Conservation (phyloP, 1,284 basidiomycete genomes). For the Sporisorium reilianum region DNA sequence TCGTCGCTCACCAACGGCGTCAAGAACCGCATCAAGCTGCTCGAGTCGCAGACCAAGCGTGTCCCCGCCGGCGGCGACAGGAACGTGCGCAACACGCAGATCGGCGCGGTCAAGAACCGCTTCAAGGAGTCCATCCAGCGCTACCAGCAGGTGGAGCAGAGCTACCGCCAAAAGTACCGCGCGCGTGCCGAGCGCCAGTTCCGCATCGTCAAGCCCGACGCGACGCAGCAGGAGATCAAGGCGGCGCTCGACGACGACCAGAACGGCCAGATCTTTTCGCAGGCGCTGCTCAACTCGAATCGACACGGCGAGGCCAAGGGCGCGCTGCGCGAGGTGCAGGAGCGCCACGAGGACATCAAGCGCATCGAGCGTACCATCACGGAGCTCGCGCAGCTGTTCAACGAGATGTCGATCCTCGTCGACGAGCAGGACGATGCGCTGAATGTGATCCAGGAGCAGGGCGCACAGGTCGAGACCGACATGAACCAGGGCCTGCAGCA, state of each 20-base stretch:
- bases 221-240: slow-evolving; percentile 83
- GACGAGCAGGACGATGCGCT: slow-evolving; percentile 68
- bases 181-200: slow-evolving; percentile 95
- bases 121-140: slow-evolving; percentile 72
- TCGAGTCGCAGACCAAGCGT: slow-evolving; percentile 59
- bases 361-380: slow-evolving; percentile 87
- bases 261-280: slow-evolving; percentile 82
- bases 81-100: slow-evolving; percentile 69
- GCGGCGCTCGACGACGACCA: slow-evolving; percentile 81
- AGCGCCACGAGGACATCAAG: slow-evolving; percentile 87
- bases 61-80: slow-evolving; percentile 64
- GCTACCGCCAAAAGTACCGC: slow-evolving; percentile 91
- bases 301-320: slow-evolving; percentile 85
- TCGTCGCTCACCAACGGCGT: slow-evolving; percentile 63
- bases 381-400: slow-evolving; percentile 88
- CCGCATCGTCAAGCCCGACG: slow-evolving; percentile 91
- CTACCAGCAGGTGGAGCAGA: slow-evolving; percentile 89
- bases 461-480: slow-evolving; percentile 62
- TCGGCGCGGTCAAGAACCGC: slow-evolving; percentile 74
- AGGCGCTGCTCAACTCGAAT: slow-evolving; percentile 83
- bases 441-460: slow-evolving; percentile 64
- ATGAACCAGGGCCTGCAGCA: slow-evolving; percentile 72
- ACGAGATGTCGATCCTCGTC: slow-evolving; percentile 73
- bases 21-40: slow-evolving; percentile 66
- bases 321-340: slow-evolving; percentile 89